phyloP scores from a whole-genome alignment of 257 asterid genomes.

The Solanum sejunctum region DNA sequence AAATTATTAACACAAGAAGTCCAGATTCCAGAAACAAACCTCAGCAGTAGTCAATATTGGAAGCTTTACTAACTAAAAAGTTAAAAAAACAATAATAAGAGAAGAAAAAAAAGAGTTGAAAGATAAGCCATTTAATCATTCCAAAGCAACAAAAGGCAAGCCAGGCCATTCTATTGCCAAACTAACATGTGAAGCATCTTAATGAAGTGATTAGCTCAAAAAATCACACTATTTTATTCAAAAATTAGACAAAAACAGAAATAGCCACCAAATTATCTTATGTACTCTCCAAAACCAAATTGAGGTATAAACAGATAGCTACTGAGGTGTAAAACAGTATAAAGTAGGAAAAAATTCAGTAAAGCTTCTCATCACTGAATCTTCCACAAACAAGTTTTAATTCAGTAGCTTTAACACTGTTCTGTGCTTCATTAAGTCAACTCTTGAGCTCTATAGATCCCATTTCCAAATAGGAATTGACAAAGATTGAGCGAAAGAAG shows the following conservation, averaged over 20 bases:
- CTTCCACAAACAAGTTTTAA: not conserved
- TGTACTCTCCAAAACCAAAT: not conserved
- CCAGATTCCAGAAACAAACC: not conserved
- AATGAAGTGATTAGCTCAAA: no score
- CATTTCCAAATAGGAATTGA: not conserved
- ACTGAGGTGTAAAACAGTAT: not conserved
- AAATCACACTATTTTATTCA: not conserved
- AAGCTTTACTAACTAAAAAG: not conserved
- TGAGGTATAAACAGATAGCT: not conserved
- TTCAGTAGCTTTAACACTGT: not conserved
- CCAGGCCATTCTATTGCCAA: not conserved
- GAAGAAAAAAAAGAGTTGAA: not conserved
- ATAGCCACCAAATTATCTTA: not conserved
- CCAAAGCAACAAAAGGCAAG: not conserved
- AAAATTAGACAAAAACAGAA: not conserved
- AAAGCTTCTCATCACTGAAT: not conserved
- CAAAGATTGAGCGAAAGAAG: not conserved
- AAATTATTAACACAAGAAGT: not conserved
- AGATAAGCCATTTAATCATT: not conserved
- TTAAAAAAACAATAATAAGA: not conserved
- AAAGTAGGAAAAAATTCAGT: not conserved
- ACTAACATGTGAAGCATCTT: not conserved
- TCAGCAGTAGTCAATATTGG: not conserved
- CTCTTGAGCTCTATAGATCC: not conserved
- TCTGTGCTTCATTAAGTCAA: not conserved